Evolutionary conservation across 2,329 filamentous ascomycete species (phyloP), one percentile per base, ranked within the genome.

Genomic region (Fusarium tupiense): DNA sequence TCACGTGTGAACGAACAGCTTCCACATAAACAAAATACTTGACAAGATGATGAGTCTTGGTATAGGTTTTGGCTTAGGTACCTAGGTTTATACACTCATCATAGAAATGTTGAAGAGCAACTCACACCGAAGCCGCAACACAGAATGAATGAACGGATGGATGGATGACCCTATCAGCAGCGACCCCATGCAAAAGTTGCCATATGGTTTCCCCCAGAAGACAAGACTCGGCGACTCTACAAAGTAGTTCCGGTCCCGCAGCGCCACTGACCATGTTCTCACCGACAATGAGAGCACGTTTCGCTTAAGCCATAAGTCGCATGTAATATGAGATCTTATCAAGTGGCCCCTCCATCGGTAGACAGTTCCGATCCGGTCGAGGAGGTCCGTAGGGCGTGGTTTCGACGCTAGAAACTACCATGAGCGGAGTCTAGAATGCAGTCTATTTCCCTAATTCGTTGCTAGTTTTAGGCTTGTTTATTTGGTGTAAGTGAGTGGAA

Each of bases 301-400:
- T 62, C 37, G 35, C 24, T 37, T 26, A 19, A 40, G 52, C 35
- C 24, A 56, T 40, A 56, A 41, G 17, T n/a, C 24, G 52, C 52
- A 41, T 54, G 35, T 40, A 40, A 37, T 37, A 22, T 53, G 52
- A 40, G 24, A 54, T 29, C 52, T 41, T 40, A 40, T 40, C n/a
- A 54, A 54, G 52, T 41, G 37, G 29, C 52, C 31, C 46, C 56
- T 62, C 46, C 58, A 61, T 58, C 69, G 65, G 72, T 50, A 61
- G 44, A 53, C 49, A 64, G 31, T 63, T 50, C 72, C 72, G 72
- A 72, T 53, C 64, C 72, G 68, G 63, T 70, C 41, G 29, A 71
- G 67, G 59, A 56, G 54, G 9, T 24, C 59, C 24, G 38, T 57
- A 72, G 57, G 63, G 68, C 69, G 62, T 49, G 49, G 31, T 49